Evolutionary conservation across 495 filamentous ascomycete genomes (phyloP).

Genomic region (Talaromyces nanjingensis): DNA sequence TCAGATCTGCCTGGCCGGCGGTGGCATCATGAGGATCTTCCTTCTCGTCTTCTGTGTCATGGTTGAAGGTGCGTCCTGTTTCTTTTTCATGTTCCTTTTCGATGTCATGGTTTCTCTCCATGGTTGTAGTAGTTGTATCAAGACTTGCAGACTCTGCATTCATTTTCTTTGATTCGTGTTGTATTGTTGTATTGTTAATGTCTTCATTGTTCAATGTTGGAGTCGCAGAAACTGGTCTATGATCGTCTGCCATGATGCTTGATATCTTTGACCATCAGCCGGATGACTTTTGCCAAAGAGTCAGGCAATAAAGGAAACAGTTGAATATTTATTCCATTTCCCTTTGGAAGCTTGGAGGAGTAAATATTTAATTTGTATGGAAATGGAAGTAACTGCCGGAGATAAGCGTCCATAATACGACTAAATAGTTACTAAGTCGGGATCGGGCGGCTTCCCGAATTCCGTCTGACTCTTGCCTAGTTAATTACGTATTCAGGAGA

Average conservation of each 20-base stretch:
- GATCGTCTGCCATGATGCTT: neutral
- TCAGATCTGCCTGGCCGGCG: neutral
- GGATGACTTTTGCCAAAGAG: neutral
- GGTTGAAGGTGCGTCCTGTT: neutral
- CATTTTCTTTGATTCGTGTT: neutral
- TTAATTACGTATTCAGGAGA: neutral
- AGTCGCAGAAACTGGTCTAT: neutral
- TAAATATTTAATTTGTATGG: neutral
- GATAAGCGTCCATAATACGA: neutral
- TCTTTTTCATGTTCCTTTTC: neutral
- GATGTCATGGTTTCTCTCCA: neutral
- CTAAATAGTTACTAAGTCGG: neutral
- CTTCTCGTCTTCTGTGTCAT: neutral
- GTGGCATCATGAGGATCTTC: slow-evolving; percentile 1
- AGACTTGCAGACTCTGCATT: neutral
- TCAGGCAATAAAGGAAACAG: neutral
- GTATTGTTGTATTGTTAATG: neutral
- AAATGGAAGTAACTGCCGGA: neutral
- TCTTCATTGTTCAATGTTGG: neutral
- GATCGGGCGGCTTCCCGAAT: neutral
- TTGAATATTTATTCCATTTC: neutral
- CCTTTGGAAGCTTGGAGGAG: neutral
- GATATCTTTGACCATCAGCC: neutral
- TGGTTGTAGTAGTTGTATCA: neutral
- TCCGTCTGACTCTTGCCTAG: neutral